Base-by-base conservation (phyloP, 768 basidiomycete species). In the Infundibulicybe gibba region DNA sequence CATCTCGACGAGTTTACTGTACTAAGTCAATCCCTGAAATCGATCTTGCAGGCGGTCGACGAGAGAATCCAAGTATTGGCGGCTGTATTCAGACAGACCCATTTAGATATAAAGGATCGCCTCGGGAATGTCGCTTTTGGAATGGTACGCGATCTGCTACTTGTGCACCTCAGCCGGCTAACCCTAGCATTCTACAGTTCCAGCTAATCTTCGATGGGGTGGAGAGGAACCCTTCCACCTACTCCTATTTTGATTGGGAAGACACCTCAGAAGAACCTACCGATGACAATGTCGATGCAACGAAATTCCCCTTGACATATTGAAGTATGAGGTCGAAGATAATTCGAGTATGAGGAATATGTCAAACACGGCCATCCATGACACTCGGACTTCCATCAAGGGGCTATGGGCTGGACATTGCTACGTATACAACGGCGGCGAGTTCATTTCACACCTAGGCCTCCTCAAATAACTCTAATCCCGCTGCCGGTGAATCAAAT, bases 81-180 rank as follows among this genome's bases (percentile, higher is more conserved):
- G 66, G 68, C 67, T 11, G 55, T 69, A 2, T 68, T 67, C 54
- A 68, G 65, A 38, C 66, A 70, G 45, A 66, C 61, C 0, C 58
- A 67, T 25, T 52, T 63, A 2, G 66, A 70, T 44, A 61, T 66
- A 2, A 57, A 63, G 46, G 51, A 59, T 15, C 58, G 59, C 10
- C 55, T 70, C 8, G 62, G 62, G 8, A 70, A 68, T 37, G 65
- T 67, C 35, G 67, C 69, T 2, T 70, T 70, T 48, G 69, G 69
- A 10, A 57, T 70, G 39, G 69, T 69, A 37, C 41, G 63, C 49
- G 25, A 17, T 25, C 17, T 13, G 17, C 2, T 31, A 14, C 16
- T 21, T 10, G 20, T 21, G 10, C 15, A 20, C 25, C 3, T 39
- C 30, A 14, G 13, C 34, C 44, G 21, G 35, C 14, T n/a, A 10